Percentiles rank a stretch among this genome's conserved stretches.
phyloP scores from a whole-genome alignment of 805 yeast genomes.

The Komagataella phaffii region DNA sequence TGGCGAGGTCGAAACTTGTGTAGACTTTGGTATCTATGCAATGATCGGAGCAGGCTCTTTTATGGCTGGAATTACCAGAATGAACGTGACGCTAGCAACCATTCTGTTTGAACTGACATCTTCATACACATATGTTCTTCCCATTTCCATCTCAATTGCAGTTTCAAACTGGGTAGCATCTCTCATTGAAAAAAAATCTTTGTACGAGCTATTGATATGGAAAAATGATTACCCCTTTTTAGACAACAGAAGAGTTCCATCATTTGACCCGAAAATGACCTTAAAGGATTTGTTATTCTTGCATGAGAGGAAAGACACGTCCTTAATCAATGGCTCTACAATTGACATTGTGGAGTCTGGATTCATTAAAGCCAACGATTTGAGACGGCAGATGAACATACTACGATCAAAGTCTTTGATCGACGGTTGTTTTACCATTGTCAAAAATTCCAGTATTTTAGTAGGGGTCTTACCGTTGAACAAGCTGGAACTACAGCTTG shows the following conservation, averaged over 20 bases:
- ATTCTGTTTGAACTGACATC: slow-evolving; percentile 42
- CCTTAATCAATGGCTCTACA: slow-evolving; percentile 5
- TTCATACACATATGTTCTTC: slow-evolving; percentile 40
- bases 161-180: slow-evolving; percentile 46
- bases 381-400: slow-evolving; percentile 20
- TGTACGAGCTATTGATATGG: slow-evolving; percentile 33
- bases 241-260: slow-evolving; percentile 24
- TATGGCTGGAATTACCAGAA: slow-evolving; percentile 44
- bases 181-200: slow-evolving; percentile 32
- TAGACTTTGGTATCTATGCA: slow-evolving; percentile 37
- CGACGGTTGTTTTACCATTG: slow-evolving; percentile 40
- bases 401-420: slow-evolving; percentile 28
- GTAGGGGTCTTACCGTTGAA: slow-evolving; percentile 37
- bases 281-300: slow-evolving; percentile 25
- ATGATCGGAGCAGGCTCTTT: slow-evolving; percentile 44
- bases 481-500: slow-evolving; percentile 37
- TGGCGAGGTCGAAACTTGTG: slow-evolving; percentile 15
- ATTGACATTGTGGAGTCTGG: slow-evolving; percentile 26
- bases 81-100: slow-evolving; percentile 38
- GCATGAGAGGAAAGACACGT: neutral
- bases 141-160: slow-evolving; percentile 40
- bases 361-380: slow-evolving; percentile 16
- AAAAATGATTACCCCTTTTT: slow-evolving; percentile 40
- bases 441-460: slow-evolving; percentile 12
- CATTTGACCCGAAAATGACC: slow-evolving; percentile 19